Evolutionary conservation across 2,329 filamentous ascomycete species (phyloP).

Genomic region (Phialophora macrospora): DNA sequence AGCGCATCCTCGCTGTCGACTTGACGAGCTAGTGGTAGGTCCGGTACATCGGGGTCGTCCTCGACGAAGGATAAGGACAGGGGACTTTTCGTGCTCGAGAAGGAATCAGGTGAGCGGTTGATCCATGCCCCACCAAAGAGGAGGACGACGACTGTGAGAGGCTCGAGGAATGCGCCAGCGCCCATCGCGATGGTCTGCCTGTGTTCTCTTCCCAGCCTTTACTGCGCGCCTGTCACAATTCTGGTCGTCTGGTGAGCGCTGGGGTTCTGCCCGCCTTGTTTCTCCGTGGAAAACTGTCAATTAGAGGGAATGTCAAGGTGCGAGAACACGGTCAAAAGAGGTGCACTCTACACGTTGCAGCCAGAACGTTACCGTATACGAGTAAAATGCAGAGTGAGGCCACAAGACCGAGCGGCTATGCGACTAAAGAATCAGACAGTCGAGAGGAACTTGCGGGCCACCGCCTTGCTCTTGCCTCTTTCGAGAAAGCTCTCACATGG

Average conservation of each 20-base stretch:
- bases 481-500: background rate
- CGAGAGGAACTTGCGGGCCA: conserved; percentile 2
- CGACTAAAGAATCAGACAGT: background rate
- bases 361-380: background rate
- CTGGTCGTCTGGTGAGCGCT: background rate
- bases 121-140: conserved; percentile 67
- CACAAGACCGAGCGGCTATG: background rate
- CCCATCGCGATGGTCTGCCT: conserved; percentile 50
- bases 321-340: background rate
- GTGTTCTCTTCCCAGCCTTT: background rate
- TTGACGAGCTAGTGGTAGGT: conserved; percentile 14
- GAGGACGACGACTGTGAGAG: conserved; percentile 64
- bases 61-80: conserved; percentile 14
- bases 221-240: background rate
- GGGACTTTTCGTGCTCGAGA: conserved; percentile 37
- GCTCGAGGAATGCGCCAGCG: conserved; percentile 63
- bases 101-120: conserved; percentile 56
- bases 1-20: conserved; percentile 25
- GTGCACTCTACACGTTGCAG: background rate
- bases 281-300: background rate
- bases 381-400: background rate
- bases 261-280: background rate
- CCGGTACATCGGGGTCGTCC: conserved; percentile 31
- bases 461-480: conserved; percentile 2
- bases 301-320: background rate